Conservation (phyloP, 805 yeast genomes). For the Saccharomyces eubayanus region DNA sequence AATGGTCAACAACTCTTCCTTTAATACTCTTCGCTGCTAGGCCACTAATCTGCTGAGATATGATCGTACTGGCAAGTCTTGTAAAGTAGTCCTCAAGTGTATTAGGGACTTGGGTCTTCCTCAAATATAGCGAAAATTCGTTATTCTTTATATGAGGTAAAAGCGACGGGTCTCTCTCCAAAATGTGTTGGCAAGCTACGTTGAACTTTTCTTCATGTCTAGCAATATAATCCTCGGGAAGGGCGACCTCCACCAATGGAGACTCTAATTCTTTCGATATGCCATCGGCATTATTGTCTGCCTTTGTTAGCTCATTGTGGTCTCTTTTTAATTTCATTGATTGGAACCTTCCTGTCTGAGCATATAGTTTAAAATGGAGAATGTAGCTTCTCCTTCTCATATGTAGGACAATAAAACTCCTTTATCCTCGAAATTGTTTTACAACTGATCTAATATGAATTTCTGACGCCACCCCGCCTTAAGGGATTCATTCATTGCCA, state of each 20-base stretch:
- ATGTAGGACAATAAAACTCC: not conserved
- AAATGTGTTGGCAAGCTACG: constrained; percentile 29
- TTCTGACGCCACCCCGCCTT: not conserved
- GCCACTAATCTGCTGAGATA: constrained; percentile 73
- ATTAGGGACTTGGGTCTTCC: constrained; percentile 6
- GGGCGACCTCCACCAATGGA: not conserved
- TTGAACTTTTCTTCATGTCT: constrained; percentile 30
- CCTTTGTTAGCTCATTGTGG: not conserved
- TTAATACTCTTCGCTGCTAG: constrained; percentile 67
- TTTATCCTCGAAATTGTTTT: not conserved
- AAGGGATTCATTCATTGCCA: constrained; percentile 1
- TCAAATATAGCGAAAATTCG: constrained; percentile 27
- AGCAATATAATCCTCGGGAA: constrained; percentile 21
- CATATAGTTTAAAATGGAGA: not conserved
- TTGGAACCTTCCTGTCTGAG: not conserved
- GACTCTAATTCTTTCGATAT: not conserved
- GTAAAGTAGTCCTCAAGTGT: constrained; percentile 33
- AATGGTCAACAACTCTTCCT: constrained; percentile 35
- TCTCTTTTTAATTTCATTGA: not conserved
- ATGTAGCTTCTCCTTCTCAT: not conserved
- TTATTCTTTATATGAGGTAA: constrained; percentile 21
- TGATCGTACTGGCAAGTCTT: constrained; percentile 41
- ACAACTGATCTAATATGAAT: not conserved
- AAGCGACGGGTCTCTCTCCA: constrained; percentile 34
- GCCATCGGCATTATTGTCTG: not conserved